Conservation (phyloP, 1,284 basidiomycete genomes). For the Marasmius fiardii region DNA sequence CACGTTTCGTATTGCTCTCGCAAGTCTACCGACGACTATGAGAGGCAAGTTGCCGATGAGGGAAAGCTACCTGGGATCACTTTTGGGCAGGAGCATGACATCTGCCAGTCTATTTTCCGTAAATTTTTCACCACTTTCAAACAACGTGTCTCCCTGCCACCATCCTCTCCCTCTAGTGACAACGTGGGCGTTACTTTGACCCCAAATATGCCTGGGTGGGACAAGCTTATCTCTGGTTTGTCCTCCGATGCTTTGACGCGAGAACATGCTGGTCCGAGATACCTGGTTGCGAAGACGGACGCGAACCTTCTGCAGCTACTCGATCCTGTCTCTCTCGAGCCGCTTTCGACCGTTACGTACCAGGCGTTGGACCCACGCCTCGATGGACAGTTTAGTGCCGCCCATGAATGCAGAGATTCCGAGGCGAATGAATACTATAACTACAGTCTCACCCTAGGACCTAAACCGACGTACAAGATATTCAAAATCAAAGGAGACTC, state of each 20-base stretch:
- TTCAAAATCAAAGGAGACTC: conserved; percentile 27
- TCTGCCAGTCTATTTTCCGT: conserved; percentile 21
- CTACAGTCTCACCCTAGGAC: conserved; percentile 26
- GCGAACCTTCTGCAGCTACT: conserved; percentile 23
- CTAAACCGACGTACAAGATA: conserved; percentile 24
- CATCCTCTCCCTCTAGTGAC: conserved; percentile 8
- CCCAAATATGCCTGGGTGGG: conserved; percentile 21
- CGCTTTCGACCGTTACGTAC: conserved; percentile 25
- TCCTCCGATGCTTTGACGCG: not conserved
- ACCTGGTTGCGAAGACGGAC: conserved; percentile 32
- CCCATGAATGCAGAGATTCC: conserved; percentile 34
- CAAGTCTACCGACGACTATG: conserved; percentile 15
- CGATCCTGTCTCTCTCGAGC: conserved; percentile 32
- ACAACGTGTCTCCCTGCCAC: not conserved
- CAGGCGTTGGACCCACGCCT: conserved; percentile 26
- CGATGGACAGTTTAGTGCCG: conserved; percentile 28
- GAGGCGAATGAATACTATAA: conserved; percentile 32
- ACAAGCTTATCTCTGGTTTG: not conserved
- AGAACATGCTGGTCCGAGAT: conserved; percentile 19
- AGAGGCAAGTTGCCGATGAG: conserved; percentile 13
- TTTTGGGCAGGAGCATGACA: conserved; percentile 21
- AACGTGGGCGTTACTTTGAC: conserved; percentile 22
- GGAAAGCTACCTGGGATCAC: conserved; percentile 13
- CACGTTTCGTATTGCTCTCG: conserved; percentile 20
- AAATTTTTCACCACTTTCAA: conserved; percentile 24